Percentiles rank a stretch among this genome's conserved stretches.
Conservation (phyloP, 2,329 filamentous ascomycete species). For the Fusarium sp. region DNA sequence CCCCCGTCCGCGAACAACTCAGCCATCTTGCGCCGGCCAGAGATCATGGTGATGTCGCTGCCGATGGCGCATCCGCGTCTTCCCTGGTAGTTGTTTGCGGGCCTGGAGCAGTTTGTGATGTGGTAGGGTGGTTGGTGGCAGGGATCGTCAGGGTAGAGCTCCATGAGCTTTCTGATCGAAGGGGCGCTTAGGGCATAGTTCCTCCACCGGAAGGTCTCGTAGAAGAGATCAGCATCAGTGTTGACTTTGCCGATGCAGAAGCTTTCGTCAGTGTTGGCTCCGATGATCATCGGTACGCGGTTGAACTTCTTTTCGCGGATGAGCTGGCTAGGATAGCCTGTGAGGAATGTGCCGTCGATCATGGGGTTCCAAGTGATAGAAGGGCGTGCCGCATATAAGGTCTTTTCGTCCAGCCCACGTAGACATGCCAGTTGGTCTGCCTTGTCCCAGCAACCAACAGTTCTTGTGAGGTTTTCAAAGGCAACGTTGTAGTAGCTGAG, state of each 20-base stretch:
- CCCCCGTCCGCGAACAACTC: slow-evolving; percentile 53
- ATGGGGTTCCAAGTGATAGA: slow-evolving; percentile 56
- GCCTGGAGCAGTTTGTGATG: slow-evolving; percentile 39
- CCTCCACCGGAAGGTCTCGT: slow-evolving; percentile 51
- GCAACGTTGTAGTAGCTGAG: slow-evolving; percentile 45
- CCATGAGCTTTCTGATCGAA: slow-evolving; percentile 56
- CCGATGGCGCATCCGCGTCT: slow-evolving; percentile 59
- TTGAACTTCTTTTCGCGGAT: slow-evolving; percentile 56
- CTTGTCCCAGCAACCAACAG: slow-evolving; percentile 48
- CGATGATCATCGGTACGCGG: slow-evolving; percentile 58
- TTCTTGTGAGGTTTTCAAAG: slow-evolving; percentile 43
- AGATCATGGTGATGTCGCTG: slow-evolving; percentile 61
- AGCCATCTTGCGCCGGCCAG: slow-evolving; percentile 57
- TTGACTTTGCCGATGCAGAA: slow-evolving; percentile 54
- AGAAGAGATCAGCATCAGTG: slow-evolving; percentile 57
- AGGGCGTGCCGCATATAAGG: slow-evolving; percentile 51
- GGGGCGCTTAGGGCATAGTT: slow-evolving; percentile 59
- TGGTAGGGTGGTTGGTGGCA: slow-evolving; percentile 56
- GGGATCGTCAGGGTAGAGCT: slow-evolving; percentile 62
- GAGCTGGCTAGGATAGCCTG: slow-evolving; percentile 59
- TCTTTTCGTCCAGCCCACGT: slow-evolving; percentile 47
- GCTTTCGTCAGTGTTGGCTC: slow-evolving; percentile 62
- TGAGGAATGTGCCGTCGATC: slow-evolving; percentile 60
- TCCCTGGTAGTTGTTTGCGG: slow-evolving; percentile 51
- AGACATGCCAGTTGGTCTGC: slow-evolving; percentile 53